Evolutionary conservation across 306 rosid species (phyloP).

Genomic region (Pyrus communis): DNA sequence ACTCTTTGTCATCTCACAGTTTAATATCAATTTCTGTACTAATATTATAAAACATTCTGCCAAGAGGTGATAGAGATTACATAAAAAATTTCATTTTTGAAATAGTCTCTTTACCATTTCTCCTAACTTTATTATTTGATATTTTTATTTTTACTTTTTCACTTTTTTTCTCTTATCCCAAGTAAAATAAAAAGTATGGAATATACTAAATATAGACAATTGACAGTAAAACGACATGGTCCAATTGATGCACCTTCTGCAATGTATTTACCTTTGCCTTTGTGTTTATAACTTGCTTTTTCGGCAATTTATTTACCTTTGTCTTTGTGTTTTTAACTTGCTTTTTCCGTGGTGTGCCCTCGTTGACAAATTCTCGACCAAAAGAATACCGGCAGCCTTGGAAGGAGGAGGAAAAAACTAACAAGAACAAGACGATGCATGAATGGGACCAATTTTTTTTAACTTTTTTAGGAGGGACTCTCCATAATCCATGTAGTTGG

Average conservation of each 20-base stretch:
- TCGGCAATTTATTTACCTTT: background rate
- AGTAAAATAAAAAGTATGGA: background rate
- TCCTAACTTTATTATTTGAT: background rate
- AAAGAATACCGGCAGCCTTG: background rate
- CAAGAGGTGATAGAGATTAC: rapidly evolving
- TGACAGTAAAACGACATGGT: constrained; percentile 27
- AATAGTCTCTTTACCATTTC: rapidly evolving
- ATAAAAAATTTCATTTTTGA: rapidly evolving
- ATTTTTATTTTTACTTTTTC: no score
- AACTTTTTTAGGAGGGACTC: background rate
- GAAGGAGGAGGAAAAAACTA: background rate
- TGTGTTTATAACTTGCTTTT: background rate
- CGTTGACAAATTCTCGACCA: background rate
- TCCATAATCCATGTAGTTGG: background rate
- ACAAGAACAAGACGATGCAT: background rate
- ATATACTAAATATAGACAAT: background rate
- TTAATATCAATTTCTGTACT: rapidly evolving
- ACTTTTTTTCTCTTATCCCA: background rate
- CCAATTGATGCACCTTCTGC: constrained; percentile 11
- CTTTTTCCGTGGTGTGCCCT: background rate
- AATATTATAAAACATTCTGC: no score
- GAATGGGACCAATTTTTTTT: background rate
- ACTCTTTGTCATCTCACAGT: no score
- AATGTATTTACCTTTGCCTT: background rate
- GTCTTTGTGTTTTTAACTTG: background rate